These are phyloP conservation scores for Ceratobasidium sp. DNA, from an alignment of 1,284 basidiomycete genomes.

Conservation along the genomic window DNA sequence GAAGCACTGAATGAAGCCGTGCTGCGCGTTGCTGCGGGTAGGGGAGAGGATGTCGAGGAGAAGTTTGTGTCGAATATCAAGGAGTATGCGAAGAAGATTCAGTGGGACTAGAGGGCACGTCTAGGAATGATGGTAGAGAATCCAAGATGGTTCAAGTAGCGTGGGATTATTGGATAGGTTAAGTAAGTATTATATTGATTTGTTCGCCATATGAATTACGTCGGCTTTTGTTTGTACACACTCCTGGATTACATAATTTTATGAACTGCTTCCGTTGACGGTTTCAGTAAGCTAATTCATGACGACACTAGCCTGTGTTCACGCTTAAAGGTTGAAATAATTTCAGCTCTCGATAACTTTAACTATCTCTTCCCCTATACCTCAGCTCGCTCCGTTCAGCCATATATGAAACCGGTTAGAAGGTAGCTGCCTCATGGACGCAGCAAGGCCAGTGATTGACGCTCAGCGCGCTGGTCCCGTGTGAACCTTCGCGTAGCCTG, in stretches of 20 bases:
- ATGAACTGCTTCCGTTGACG: no score
- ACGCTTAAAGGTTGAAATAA: no score
- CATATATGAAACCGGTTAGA: background rate
- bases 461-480: background rate
- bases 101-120: slow-evolving; percentile 82
- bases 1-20: slow-evolving; percentile 91
- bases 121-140: background rate
- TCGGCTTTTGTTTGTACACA: slow-evolving; percentile 7
- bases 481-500: background rate
- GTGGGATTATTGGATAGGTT: background rate
- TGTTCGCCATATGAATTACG: no score
- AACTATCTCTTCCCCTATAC: background rate
- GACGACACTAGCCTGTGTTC: background rate
- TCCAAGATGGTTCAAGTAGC: background rate
- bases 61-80: slow-evolving; percentile 82
- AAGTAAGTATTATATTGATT: no score
- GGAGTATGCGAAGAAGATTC: slow-evolving; percentile 77
- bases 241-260: background rate
- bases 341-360: no score
- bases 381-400: background rate
- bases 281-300: no score
- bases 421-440: background rate
- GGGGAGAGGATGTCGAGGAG: slow-evolving; percentile 71
- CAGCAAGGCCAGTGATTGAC: background rate
- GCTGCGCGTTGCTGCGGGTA: slow-evolving; percentile 85